phyloP scores from a whole-genome alignment of 306 rosid species.

The Casuarina glauca region DNA sequence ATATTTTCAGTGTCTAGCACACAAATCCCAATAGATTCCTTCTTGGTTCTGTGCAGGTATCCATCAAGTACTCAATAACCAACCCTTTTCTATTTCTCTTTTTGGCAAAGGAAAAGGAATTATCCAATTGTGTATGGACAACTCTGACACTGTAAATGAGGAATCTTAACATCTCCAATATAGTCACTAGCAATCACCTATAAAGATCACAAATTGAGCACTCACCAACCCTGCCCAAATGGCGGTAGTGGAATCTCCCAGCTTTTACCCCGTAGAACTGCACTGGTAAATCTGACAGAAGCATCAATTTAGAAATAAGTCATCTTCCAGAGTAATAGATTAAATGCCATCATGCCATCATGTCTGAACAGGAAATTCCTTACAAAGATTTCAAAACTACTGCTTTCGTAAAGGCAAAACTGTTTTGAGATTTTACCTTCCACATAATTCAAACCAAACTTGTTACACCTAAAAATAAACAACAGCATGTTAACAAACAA shows the following conservation, averaged over 20 bases:
- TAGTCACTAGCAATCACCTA: slow-evolving; percentile 5
- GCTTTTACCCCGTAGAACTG: slow-evolving; percentile 77
- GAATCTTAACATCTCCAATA: neutral
- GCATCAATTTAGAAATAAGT: slow-evolving; percentile 18
- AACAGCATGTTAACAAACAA: neutral
- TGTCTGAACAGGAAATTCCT: neutral
- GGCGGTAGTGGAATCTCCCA: slow-evolving; percentile 98
- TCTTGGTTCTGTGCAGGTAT: neutral
- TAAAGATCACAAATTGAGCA: slow-evolving; percentile 25
- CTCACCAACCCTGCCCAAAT: slow-evolving; percentile 97
- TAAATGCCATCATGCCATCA: neutral
- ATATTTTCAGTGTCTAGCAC: neutral
- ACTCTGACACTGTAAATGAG: neutral
- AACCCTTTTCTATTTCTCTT: neutral
- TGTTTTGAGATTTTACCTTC: neutral
- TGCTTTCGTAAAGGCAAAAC: neutral
- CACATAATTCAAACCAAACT: neutral
- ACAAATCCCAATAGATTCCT: neutral
- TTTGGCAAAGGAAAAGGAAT: neutral
- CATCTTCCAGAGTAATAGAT: neutral
- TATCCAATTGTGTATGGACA: neutral
- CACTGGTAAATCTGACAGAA: slow-evolving; percentile 76
- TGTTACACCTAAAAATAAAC: neutral
- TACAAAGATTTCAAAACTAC: neutral
- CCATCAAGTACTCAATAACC: neutral